phyloP scores from a whole-genome alignment of 352 stramenopile species.

The Globisporangium cystogenes region DNA sequence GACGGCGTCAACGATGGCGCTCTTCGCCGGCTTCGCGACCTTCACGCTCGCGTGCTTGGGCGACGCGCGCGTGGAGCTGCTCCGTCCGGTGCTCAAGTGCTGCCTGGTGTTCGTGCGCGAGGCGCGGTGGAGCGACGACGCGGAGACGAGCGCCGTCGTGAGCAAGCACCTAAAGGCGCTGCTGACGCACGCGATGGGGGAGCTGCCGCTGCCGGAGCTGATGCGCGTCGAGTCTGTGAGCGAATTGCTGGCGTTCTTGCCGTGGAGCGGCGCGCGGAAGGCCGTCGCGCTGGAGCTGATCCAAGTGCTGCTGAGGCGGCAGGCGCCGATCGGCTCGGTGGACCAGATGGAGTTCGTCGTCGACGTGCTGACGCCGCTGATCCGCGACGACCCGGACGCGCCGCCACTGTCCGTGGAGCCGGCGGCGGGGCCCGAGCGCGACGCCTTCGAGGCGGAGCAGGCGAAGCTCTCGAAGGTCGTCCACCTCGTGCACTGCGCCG shows the following conservation, averaged over 20 bases:
- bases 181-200: conserved; percentile 12
- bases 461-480: conserved; percentile 90
- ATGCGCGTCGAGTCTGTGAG: conserved; percentile 27
- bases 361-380: conserved; percentile 85
- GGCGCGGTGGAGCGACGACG: conserved; percentile 2
- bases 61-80: conserved; percentile 11
- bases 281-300: conserved; percentile 43
- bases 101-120: conserved; percentile 27
- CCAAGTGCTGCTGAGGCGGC: conserved; percentile 32
- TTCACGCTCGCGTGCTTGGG: conserved; percentile 36
- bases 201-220: conserved; percentile 31
- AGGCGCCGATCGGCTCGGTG: conserved; percentile 25
- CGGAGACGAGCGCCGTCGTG: conserved; percentile 5
- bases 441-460: conserved; percentile 86
- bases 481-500: conserved; percentile 88
- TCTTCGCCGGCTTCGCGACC: conserved; percentile 50
- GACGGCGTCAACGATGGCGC: conserved; percentile 25
- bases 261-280: conserved; percentile 55
- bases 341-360: conserved; percentile 52
- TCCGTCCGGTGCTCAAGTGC: conserved; percentile 23
- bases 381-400: conserved; percentile 74
- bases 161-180: conserved; percentile 13
- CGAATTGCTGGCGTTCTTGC: conserved; percentile 36
- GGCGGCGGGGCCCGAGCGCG: conserved; percentile 13
- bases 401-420: conserved; percentile 18